A percentile compares a stretch with the other conserved stretches of the same genome.
Evolutionary conservation across 345 rosid species (phyloP).

Genomic region (Balakata baccata): DNA sequence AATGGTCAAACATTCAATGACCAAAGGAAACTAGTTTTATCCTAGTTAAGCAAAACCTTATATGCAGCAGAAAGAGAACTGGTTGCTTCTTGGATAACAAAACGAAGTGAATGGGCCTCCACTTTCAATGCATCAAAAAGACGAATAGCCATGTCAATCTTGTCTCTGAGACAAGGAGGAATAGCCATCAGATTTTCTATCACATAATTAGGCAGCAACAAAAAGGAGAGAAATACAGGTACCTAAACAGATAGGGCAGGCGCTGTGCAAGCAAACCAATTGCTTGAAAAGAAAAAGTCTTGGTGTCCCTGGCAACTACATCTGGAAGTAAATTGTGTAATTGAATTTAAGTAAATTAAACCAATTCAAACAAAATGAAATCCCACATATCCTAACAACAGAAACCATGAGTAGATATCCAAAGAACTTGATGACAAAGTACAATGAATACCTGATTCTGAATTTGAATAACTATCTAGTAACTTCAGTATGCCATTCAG

Average conservation of each 20-base stretch:
- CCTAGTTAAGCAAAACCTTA: slow-evolving; percentile 47
- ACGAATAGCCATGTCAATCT: slow-evolving; percentile 83
- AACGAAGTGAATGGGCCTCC: slow-evolving; percentile 69
- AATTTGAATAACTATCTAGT: slow-evolving; percentile 68
- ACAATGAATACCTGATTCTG: slow-evolving; percentile 59
- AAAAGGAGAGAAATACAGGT: slow-evolving; percentile 13
- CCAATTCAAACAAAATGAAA: slow-evolving; percentile 12
- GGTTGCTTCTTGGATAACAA: slow-evolving; percentile 77
- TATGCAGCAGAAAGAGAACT: slow-evolving; percentile 78
- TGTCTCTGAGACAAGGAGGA: slow-evolving; percentile 54
- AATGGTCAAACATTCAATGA: background rate
- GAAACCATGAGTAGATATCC: slow-evolving; percentile 4
- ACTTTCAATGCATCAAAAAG: slow-evolving; percentile 82
- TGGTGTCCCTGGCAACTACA: slow-evolving; percentile 66
- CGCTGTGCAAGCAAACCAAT: slow-evolving; percentile 90
- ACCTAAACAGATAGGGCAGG: slow-evolving; percentile 91
- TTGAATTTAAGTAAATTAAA: slow-evolving; percentile 17
- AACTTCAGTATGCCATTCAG: slow-evolving; percentile 74
- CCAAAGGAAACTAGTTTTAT: background rate
- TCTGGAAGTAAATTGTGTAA: slow-evolving; percentile 38
- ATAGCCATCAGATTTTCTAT: slow-evolving; percentile 16
- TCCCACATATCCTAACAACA: background rate
- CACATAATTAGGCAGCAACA: slow-evolving; percentile 19
- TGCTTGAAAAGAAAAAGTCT: slow-evolving; percentile 80
- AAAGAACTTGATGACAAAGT: slow-evolving; percentile 8